Conservation (phyloP, 352 stramenopile species). For the Phytophthora fragariae region DNA sequence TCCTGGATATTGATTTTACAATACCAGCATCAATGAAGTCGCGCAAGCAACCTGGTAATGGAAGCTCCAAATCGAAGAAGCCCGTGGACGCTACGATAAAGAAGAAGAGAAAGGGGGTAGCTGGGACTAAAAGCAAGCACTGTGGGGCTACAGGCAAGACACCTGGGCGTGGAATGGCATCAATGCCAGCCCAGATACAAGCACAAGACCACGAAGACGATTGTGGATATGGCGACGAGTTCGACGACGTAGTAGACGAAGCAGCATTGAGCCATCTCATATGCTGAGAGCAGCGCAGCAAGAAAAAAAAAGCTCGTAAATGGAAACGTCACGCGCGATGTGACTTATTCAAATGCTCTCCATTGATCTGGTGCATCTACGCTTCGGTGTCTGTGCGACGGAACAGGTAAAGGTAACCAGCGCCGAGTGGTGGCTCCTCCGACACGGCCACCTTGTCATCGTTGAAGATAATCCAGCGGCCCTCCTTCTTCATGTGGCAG, state of each 20-base stretch:
- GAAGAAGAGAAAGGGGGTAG: constrained; percentile 14
- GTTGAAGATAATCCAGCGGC: constrained; percentile 99
- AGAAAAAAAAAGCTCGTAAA: constrained; percentile 11
- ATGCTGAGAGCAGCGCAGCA: constrained; percentile 36
- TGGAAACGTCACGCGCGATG: constrained; percentile 5
- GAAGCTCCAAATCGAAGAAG: constrained; percentile 31
- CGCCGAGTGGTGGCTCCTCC: constrained; percentile 92
- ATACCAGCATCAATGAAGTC: constrained; percentile 48
- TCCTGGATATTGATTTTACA: constrained; percentile 56
- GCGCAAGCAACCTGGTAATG: constrained; percentile 15
- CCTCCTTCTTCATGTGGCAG: constrained; percentile 97
- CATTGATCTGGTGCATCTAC: constrained; percentile 21
- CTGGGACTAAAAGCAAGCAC: constrained; percentile 7
- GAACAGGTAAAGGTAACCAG: constrained; percentile 98
- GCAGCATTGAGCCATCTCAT: constrained; percentile 57
- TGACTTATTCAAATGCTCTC: constrained; percentile 18
- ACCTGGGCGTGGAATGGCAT: not conserved
- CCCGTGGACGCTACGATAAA: not conserved
- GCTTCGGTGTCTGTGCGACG: constrained; percentile 56
- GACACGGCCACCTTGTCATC: constrained; percentile 98
- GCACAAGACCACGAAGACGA: constrained; percentile 46
- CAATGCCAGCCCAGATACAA: not conserved
- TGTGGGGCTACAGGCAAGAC: not conserved
- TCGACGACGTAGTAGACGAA: constrained; percentile 87
- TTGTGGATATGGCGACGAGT: constrained; percentile 81